Conservation (phyloP, 805 yeast species). For the Candida fluviatilis region DNA sequence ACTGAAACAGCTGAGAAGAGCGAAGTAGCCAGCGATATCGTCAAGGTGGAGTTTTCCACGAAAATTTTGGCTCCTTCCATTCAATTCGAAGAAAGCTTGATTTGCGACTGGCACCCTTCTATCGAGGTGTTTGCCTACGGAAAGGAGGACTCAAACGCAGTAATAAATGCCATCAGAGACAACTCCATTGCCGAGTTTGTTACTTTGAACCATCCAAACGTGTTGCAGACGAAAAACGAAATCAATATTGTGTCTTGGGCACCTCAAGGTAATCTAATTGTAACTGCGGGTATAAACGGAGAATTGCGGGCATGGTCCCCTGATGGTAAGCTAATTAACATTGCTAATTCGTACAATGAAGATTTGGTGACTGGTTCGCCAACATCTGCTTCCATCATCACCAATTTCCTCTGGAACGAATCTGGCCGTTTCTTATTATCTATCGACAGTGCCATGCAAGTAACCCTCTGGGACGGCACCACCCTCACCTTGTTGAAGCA, state of each 20-base stretch:
- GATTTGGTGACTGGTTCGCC: slow-evolving; percentile 4
- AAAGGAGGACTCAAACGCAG: slow-evolving; percentile 43
- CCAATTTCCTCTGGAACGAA: slow-evolving; percentile 57
- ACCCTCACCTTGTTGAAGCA: slow-evolving; percentile 31
- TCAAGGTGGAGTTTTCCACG: slow-evolving; percentile 18
- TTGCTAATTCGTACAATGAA: slow-evolving; percentile 20
- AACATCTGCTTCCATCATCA: slow-evolving; percentile 31
- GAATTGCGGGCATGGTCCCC: slow-evolving; percentile 76
- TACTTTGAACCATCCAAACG: slow-evolving; percentile 25
- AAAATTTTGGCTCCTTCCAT: slow-evolving; percentile 34
- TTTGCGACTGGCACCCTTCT: slow-evolving; percentile 56
- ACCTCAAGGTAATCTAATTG: slow-evolving; percentile 54
- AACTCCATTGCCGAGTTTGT: slow-evolving; percentile 26
- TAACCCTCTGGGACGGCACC: slow-evolving; percentile 62
- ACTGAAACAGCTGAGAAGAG: not conserved
- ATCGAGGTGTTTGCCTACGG: slow-evolving; percentile 53
- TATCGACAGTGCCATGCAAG: slow-evolving; percentile 43
- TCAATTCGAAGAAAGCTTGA: slow-evolving; percentile 40
- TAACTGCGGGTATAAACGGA: slow-evolving; percentile 67
- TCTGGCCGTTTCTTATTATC: slow-evolving; percentile 53
- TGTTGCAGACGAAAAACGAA: slow-evolving; percentile 15
- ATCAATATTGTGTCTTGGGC: slow-evolving; percentile 54
- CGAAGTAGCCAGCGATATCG: not conserved
- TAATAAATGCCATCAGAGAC: slow-evolving; percentile 34
- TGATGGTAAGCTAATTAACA: slow-evolving; percentile 59